Evolutionary conservation across 2,329 filamentous ascomycete genomes (phyloP).

Genomic region (Trichoderma sp.): DNA sequence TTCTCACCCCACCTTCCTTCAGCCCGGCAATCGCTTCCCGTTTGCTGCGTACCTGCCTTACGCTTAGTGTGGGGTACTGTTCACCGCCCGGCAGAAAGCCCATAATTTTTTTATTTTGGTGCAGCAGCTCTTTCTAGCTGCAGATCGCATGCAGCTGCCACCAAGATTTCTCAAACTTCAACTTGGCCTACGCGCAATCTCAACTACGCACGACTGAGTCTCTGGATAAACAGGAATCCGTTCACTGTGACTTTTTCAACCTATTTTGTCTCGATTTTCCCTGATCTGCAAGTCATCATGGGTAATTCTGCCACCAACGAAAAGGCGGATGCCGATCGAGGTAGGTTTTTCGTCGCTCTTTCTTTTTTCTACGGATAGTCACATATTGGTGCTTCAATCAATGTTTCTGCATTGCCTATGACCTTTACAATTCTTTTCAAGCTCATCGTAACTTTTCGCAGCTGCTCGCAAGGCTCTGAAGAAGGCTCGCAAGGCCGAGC

Average conservation of each 20-base stretch:
- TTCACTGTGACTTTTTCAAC: background rate
- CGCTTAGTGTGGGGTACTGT: background rate
- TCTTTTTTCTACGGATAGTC: background rate
- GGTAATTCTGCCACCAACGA: background rate
- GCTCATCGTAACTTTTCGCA: background rate
- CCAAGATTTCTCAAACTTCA: background rate
- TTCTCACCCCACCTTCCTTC: slow-evolving; percentile 1
- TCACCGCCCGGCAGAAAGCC: slow-evolving; percentile 12
- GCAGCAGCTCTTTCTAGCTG: background rate
- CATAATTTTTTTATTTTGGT: background rate
- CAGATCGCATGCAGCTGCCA: background rate
- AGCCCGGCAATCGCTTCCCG: slow-evolving; percentile 4
- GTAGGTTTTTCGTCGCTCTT: background rate
- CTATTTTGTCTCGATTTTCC: background rate
- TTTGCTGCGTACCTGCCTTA: background rate
- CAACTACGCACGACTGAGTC: background rate
- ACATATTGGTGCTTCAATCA: background rate
- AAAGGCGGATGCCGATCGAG: background rate
- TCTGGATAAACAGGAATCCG: background rate
- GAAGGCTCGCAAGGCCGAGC: slow-evolving; percentile 35
- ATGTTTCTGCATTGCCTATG: background rate
- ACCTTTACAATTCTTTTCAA: background rate
- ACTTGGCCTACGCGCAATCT: background rate
- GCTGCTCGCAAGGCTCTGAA: slow-evolving; percentile 24
- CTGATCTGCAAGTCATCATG: background rate